Conservation (phyloP, 2,329 filamentous ascomycete species). For the Scopulariopsis brevicaulis region DNA sequence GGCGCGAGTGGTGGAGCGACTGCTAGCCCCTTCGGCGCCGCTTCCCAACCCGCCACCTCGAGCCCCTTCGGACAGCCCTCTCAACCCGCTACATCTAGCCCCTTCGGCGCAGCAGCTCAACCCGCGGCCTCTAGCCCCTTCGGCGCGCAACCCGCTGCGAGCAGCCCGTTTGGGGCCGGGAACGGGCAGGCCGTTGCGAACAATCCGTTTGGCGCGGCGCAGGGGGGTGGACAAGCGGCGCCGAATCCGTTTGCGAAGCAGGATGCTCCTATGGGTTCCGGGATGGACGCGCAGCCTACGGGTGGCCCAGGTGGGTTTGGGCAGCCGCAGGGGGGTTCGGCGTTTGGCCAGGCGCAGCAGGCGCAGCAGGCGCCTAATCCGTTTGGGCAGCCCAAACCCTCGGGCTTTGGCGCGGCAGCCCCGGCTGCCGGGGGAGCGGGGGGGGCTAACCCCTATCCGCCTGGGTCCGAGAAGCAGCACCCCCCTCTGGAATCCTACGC, state of each 20-base stretch:
- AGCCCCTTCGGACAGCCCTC: conserved; percentile 21
- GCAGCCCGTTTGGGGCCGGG: conserved; percentile 7
- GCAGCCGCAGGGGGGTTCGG: conserved; percentile 4
- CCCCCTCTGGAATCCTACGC: conserved; percentile 31
- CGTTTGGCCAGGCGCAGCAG: neutral
- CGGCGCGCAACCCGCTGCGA: neutral
- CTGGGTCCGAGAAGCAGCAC: conserved; percentile 30
- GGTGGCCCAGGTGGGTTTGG: neutral
- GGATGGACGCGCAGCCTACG: conserved; percentile 2
- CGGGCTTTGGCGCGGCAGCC: conserved; percentile 5
- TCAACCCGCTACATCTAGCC: conserved; percentile 5
- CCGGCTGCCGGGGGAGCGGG: conserved; percentile 7
- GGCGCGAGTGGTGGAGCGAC: neutral
- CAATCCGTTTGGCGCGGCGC: conserved; percentile 11
- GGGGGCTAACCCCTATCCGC: conserved; percentile 27
- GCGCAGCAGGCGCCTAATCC: conserved; percentile 10
- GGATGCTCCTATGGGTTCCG: neutral
- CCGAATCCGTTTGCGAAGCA: conserved; percentile 12
- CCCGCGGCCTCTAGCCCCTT: conserved; percentile 4
- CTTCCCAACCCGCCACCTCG: neutral
- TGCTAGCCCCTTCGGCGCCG: conserved; percentile 2
- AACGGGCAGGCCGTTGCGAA: conserved; percentile 8
- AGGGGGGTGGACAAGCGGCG: conserved; percentile 2
- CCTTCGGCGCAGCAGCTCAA: neutral
- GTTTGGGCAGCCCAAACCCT: conserved; percentile 8